A percentile compares a stretch with the other conserved stretches of the same genome.
phyloP scores from a whole-genome alignment of 306 rosid species.

The Hippophae rhamnoides region DNA sequence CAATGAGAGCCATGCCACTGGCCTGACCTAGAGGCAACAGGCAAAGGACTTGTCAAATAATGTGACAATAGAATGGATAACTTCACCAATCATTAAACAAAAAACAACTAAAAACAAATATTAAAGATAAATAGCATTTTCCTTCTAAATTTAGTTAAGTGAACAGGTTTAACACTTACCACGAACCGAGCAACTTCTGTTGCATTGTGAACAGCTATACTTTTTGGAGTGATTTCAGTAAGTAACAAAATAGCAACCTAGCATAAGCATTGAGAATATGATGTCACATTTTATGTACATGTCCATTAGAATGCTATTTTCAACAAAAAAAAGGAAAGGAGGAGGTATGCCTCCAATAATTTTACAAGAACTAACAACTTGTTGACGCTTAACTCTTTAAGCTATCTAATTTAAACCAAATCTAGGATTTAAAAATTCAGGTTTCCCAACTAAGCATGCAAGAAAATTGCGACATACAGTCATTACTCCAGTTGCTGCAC shows the following conservation, averaged over 20 bases:
- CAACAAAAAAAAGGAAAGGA: background rate
- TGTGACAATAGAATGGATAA: conserved; percentile 14
- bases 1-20: conserved; percentile 98
- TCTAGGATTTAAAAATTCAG: background rate
- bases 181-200: conserved; percentile 93
- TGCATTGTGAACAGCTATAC: conserved; percentile 94
- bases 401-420: conserved; percentile 6
- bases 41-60: conserved; percentile 20
- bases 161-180: conserved; percentile 42
- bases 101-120: conserved; percentile 7
- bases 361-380: background rate
- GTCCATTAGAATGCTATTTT: background rate
- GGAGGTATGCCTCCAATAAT: background rate
- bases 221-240: conserved; percentile 97
- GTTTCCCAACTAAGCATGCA: conserved; percentile 11
- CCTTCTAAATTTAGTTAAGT: background rate
- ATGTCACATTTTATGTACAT: background rate
- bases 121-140: conserved; percentile 9
- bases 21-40: conserved; percentile 74
- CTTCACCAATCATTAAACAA: conserved; percentile 1
- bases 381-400: background rate
- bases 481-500: conserved; percentile 99
- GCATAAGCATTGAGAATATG: conserved; percentile 19
- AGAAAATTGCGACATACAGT: conserved; percentile 56
- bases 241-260: conserved; percentile 96